Base-by-base conservation (phyloP, 163 green algal genomes). In the Prototheca wickerhamii region DNA sequence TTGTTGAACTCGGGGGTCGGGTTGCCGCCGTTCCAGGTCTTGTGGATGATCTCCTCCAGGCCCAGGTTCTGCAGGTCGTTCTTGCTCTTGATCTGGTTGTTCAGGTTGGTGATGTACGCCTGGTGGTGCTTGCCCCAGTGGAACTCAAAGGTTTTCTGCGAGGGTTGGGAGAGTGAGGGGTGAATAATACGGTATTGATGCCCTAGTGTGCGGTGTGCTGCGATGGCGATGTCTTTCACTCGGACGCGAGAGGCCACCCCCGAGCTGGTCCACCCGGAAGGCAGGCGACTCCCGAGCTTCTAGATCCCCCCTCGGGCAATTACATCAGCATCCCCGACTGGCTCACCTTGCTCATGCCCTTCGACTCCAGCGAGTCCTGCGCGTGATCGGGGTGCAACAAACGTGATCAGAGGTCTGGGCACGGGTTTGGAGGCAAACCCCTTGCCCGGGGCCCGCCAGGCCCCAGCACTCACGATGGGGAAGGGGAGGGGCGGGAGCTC, bases 1-100 rank as follows among this genome's bases (percentile, higher is more conserved):
- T 97, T 97, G 91, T 98, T 98, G 82, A 98, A 98, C 35, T 84
- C 85, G 33, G 92, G 78, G 1, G 79, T 90, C 26, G 87, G 89
- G 57, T 74, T 85, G 63, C 90, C 89, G 46, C 75, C 76, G 77
- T 96, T 96, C 83, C 91, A 98, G 32, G 78, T 82, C 33, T 82
- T 86, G 26, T 90, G 40, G 40, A 95, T 82, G 54, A 93, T 83
- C 78, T 96, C 81, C 70, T 95, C 88, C 12, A 97, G 75, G 29
- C 37, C 71, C 82, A 93, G 88, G 63, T 73, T 81, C 49, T 93
- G 87, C 67, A 91, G 70, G 18, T 89, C 80, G 26, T 20, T 71
- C 60, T 58, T 80, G 65, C 85, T 87, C 35, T 89, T 80, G 59
- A 97, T 91, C 79, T 97, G 90, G 81, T 96, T 96, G 80, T 97